Base-by-base conservation (phyloP, 139 green algal species). In the Picochlorum sp. region DNA sequence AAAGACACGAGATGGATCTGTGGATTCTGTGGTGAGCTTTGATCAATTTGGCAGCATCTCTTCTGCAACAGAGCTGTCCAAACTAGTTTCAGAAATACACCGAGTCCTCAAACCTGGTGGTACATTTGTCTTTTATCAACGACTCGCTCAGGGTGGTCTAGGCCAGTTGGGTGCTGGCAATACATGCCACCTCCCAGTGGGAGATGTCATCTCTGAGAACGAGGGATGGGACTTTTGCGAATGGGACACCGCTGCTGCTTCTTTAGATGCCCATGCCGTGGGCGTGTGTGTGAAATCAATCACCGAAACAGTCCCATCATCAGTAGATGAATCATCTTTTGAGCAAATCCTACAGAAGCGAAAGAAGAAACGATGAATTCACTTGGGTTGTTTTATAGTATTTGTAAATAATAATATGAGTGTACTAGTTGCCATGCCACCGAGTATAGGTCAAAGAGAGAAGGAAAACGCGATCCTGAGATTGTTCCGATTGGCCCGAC, bases 101-200 rank as follows among this genome's bases (percentile, higher is more conserved):
- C 41, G 76, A 2, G 73, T 85, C 41, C 67, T 87, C 13, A 78
- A 76, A 65, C 81, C 81, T 23, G 81, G 81, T 7, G 67, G 64
- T 61, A 76, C 76, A 8, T 59, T 87, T 21, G 34, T 87, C 14
- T 85, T 85, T 41, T 49, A 86, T 8, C 76, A 86, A 70, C 49
- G 38, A 34, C 23, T 41, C 7, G 34, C 34, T 41, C 34, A 11
- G 34, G 34, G 34, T 41, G 34, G 34, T 13, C 7, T 41, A 11
- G 34, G 34, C 8, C 34, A 41, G 34, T 41, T 41, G 7, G 34
- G 34, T 41, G 34, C 34, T 41, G 34, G 34, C 34, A 41, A 41
- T 11, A 14, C 34, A 9, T 41, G 34, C 34, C 34, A 41, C 34
- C 34, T 41, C 34, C 34, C 34, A 13, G 34, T 41, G 34, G 34